Base-by-base conservation (phyloP, 228 moss, liverwort and hornwort species). In the Sphagnum magellanicum region DNA sequence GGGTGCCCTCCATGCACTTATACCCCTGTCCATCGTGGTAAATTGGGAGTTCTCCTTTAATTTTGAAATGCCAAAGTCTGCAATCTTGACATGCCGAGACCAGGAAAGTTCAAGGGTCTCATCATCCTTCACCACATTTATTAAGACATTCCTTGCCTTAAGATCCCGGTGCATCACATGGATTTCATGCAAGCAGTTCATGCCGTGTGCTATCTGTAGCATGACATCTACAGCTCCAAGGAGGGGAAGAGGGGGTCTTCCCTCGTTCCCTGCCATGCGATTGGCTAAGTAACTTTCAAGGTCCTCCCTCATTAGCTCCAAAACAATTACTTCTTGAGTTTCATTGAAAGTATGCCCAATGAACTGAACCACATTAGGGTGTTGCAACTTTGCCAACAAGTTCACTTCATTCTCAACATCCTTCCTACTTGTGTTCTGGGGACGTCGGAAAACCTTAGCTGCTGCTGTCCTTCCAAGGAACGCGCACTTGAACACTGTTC, bases 131-230 rank as follows among this genome's bases (percentile, higher is more conserved):
- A 53, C 69, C 16, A 75, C 59, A 59, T 73, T 61, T 46, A 84
- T 68, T 63, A 84, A 62, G 50, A 84, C 61, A 10, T 84, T 81
- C 5, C 51, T 81, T 12, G 68, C 67, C 73, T 84, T 76, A 13
- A 81, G 75, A 66, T 71, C 63, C 10, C 84, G 78, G 46, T 80
- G 80, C 69, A 69, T 55, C 61, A 84, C 69, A 50, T 78, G 52
- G 51, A 67, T 73, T 53, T 84, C 79, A 65, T 81, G 84, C 48
- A 84, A 81, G 48, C 81, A 84, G 51, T 72, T 80, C 84, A 84
- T 81, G 52, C 55, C 84, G 63, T 81, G 71, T 12, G 70, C 84
- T 10, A 81, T 76, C 47, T 84, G 84, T 51, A 78, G 8, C 59
- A 84, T 61, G 63, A 84, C 71, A 15, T 71, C 71, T 48, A 81